phyloP scores from a whole-genome alignment of 2,329 filamentous ascomycete genomes.

The Penicillium concentricum region DNA sequence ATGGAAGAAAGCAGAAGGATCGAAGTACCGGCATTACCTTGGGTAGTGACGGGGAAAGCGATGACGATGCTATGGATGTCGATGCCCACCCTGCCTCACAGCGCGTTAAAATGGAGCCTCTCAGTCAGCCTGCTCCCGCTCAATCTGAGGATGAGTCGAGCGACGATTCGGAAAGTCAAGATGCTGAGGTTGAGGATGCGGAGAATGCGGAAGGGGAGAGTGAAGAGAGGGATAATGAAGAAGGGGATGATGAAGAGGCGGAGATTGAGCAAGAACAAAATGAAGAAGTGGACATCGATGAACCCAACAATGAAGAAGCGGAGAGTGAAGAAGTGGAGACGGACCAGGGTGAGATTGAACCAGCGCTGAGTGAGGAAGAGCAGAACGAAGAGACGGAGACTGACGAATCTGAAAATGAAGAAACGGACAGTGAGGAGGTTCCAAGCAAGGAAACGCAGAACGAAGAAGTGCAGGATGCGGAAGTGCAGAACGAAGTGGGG shows the following conservation, averaged over 20 bases:
- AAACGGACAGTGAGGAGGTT: too few species aligned
- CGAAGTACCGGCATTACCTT: constrained; percentile 30
- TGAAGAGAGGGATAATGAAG: not conserved
- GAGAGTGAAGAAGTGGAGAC: not conserved
- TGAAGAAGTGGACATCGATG: not conserved
- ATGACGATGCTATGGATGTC: constrained; percentile 26
- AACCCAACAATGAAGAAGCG: not conserved
- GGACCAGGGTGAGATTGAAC: not conserved
- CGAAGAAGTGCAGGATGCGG: too few species aligned
- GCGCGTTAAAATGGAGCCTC: constrained; percentile 12
- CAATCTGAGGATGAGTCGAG: not conserved
- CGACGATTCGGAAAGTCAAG: constrained; percentile 8
- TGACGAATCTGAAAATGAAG: not conserved
- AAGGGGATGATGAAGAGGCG: not conserved
- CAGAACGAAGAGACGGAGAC: not conserved
- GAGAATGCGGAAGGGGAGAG: constrained; percentile 17
- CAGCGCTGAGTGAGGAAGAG: not conserved
- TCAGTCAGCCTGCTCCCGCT: not conserved
- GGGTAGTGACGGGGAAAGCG: constrained; percentile 28
- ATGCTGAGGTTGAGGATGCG: not conserved
- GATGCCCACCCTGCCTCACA: constrained; percentile 9
- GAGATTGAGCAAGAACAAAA: not conserved
- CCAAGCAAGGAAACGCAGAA: too few species aligned
- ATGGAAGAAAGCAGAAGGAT: constrained; percentile 13
- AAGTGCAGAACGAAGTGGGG: too few species aligned